A percentile compares a stretch with the other conserved stretches of the same genome.
Evolutionary conservation across 2,329 filamentous ascomycete genomes (phyloP).

Genomic region (Alternaria dauci): DNA sequence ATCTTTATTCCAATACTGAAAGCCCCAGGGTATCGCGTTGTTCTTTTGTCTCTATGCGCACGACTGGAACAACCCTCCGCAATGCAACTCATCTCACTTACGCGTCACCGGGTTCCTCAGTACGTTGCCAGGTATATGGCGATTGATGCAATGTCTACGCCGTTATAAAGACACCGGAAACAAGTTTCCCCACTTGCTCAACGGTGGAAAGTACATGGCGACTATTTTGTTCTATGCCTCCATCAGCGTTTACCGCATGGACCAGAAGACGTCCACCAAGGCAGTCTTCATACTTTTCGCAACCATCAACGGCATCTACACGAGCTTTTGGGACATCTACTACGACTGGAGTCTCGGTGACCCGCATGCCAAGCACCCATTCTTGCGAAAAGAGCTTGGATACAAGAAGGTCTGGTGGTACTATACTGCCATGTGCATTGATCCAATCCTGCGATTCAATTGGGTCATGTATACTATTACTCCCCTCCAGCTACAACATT

Average conservation of each 20-base stretch:
- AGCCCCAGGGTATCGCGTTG: slow-evolving; percentile 76
- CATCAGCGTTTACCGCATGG: slow-evolving; percentile 83
- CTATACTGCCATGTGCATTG: slow-evolving; percentile 82
- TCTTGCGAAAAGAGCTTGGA: slow-evolving; percentile 75
- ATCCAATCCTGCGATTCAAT: slow-evolving; percentile 86
- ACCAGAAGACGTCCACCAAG: slow-evolving; percentile 65
- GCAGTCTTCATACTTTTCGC: slow-evolving; percentile 83
- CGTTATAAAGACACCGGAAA: slow-evolving; percentile 89
- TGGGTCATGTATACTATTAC: slow-evolving; percentile 96
- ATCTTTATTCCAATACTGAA: slow-evolving; percentile 9
- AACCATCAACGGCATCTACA: slow-evolving; percentile 82
- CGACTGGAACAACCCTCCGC: slow-evolving; percentile 73
- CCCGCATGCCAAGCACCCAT: slow-evolving; percentile 69
- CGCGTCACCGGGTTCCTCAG: slow-evolving; percentile 85
- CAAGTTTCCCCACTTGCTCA: slow-evolving; percentile 89
- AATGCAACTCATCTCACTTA: slow-evolving; percentile 88
- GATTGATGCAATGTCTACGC: slow-evolving; percentile 86
- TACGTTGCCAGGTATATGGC: slow-evolving; percentile 86
- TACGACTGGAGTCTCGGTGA: slow-evolving; percentile 98
- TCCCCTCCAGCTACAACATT: slow-evolving; percentile 80
- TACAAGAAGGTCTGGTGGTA: slow-evolving; percentile 84
- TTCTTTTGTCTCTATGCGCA: slow-evolving; percentile 95
- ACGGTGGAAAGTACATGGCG: slow-evolving; percentile 88
- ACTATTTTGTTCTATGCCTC: slow-evolving; percentile 82
- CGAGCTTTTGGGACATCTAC: slow-evolving; percentile 88